These are phyloP conservation scores for Viola odorata DNA, from an alignment of 345 rosid species.

Conservation along the genomic window DNA sequence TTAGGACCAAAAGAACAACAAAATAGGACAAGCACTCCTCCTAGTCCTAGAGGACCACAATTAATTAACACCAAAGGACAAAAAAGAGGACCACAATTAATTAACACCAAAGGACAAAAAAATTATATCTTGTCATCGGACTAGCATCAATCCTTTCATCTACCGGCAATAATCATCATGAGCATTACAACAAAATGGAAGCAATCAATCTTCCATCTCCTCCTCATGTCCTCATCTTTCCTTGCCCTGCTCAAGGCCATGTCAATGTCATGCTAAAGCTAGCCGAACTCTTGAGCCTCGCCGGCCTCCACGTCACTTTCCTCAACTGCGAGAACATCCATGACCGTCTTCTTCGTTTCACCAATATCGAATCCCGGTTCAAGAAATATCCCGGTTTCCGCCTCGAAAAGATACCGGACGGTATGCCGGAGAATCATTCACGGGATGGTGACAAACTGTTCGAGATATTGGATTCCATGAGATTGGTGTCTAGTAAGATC, in stretches of 20 bases:
- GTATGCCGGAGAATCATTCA: slow-evolving; percentile 29
- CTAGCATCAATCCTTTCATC: too few species aligned
- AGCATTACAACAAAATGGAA: not conserved
- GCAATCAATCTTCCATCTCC: not conserved
- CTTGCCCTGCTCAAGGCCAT: slow-evolving; percentile 57
- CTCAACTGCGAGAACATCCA: slow-evolving; percentile 37
- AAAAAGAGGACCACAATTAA: too few species aligned
- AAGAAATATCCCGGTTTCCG: slow-evolving; percentile 25
- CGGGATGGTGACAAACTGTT: slow-evolving; percentile 1
- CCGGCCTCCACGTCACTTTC: slow-evolving; percentile 55
- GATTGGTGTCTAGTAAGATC: not conserved
- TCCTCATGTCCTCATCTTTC: slow-evolving; percentile 48
- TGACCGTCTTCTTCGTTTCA: slow-evolving; percentile 14
- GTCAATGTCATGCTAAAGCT: slow-evolving; percentile 65
- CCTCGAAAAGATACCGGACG: slow-evolving; percentile 31
- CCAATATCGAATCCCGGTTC: slow-evolving; percentile 33
- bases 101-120: too few species aligned
- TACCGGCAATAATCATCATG: too few species aligned
- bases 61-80: too few species aligned
- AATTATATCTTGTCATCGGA: too few species aligned
- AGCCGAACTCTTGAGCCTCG: slow-evolving; percentile 42
- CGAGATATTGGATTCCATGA: slow-evolving; percentile 19
- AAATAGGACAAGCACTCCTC: too few species aligned
- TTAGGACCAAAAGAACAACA: too few species aligned
- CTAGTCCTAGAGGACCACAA: too few species aligned